These are phyloP conservation scores for Pseudovirgaria hyperparasitica DNA, from an alignment of 2,329 filamentous ascomycete genomes.

Conservation along the genomic window DNA sequence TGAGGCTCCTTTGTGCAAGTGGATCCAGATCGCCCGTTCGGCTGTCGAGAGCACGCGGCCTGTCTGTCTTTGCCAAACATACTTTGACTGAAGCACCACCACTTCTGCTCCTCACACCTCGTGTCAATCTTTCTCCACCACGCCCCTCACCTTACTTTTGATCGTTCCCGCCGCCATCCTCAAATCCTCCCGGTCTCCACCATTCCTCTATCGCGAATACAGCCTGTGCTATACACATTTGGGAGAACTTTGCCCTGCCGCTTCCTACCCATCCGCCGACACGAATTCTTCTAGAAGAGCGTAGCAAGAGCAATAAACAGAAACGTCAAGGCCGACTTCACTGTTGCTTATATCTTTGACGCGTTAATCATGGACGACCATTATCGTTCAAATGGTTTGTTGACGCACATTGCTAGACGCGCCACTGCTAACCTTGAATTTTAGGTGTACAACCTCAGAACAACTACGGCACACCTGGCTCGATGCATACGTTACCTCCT, in stretches of 20 bases:
- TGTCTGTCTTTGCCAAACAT: too few species aligned
- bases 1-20: neutral
- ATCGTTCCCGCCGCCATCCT: slow-evolving; percentile 1
- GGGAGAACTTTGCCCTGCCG: neutral
- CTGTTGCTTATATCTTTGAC: too few species aligned
- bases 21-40: too few species aligned
- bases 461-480: slow-evolving; percentile 17
- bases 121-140: neutral
- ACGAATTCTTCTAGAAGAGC: too few species aligned
- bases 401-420: slow-evolving; percentile 6
- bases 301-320: too few species aligned
- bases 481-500: slow-evolving; percentile 22
- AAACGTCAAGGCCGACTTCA: too few species aligned
- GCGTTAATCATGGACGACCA: slow-evolving; percentile 27
- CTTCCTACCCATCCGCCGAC: too few species aligned
- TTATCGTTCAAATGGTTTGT: slow-evolving; percentile 21
- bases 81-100: too few species aligned
- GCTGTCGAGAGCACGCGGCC: too few species aligned
- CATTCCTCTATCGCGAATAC: too few species aligned
- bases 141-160: slow-evolving; percentile 1
- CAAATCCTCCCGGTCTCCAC: neutral
- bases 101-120: neutral
- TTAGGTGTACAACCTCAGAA: slow-evolving; percentile 9
- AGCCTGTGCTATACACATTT: too few species aligned
- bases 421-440: slow-evolving; percentile 18